Evolutionary conservation across 306 rosid genomes (phyloP).

Genomic region (Carpinus viminea): DNA sequence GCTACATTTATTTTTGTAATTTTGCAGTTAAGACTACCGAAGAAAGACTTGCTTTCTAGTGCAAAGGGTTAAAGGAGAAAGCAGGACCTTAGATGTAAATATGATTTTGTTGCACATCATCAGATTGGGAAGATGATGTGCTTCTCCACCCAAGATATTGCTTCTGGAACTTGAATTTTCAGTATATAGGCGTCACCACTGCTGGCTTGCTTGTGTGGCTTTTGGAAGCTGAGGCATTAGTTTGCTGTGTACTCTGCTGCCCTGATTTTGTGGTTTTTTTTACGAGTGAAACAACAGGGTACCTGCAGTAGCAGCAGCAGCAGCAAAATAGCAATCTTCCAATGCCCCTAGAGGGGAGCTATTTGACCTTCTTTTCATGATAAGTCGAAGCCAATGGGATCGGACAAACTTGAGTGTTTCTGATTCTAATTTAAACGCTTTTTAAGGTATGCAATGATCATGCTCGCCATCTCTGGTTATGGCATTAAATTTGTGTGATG

Average conservation of each 20-base stretch:
- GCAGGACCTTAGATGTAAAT: conserved; percentile 1
- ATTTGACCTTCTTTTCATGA: background rate
- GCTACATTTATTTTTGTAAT: conserved; percentile 25
- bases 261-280: background rate
- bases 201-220: background rate
- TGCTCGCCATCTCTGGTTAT: background rate
- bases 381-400: background rate
- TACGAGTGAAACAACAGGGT: background rate
- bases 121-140: conserved; percentile 12
- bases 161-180: background rate
- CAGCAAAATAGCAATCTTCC: background rate
- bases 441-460: background rate
- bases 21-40: conserved; percentile 44
- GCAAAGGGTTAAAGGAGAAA: conserved; percentile 25
- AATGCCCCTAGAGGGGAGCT: background rate
- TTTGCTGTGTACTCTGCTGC: background rate
- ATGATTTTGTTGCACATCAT: background rate
- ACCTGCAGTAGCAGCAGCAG: background rate
- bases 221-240: background rate
- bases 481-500: background rate
- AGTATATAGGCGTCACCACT: background rate
- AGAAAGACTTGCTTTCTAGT: conserved; percentile 6
- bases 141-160: conserved; percentile 4
- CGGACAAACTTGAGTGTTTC: background rate
- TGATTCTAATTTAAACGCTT: background rate